Evolutionary conservation across 208 protist species (phyloP), one percentile per base, ranked within the genome.

Genomic region (Crithidia mellificae): DNA sequence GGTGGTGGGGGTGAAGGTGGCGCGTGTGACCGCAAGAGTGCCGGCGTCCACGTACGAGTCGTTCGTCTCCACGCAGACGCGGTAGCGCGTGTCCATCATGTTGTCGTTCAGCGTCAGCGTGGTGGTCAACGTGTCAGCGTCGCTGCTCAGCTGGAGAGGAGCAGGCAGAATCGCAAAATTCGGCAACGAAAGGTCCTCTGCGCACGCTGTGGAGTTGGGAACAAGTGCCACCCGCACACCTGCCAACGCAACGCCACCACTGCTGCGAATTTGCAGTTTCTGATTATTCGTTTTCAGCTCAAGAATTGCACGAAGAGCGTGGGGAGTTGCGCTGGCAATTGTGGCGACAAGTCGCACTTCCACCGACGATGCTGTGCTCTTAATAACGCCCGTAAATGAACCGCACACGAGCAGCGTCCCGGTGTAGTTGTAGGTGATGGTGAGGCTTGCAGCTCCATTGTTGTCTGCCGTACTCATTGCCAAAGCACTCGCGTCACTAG

Each of bases 61-160:
- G 30, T 39, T 64, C 39, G 58, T 64, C 46, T 53, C n/a, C 1
- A 64, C 46, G n/a, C 58, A 64, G 1, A 24, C 46, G 41, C 46
- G 58, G 30, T 44, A 64, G 1, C 19, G 58, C 12, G 58, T 64
- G 44, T 64, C 58, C 41, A 53, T 41, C 58, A 64, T 64, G 44
- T 64, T 64, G 58, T 39, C 46, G 29, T 64, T 52, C 30, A 64
- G 30, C 30, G 58, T 53, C 2, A 64, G 58, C n/a, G 58, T 52
- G 12, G 58, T 64, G n/a, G 9, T 32, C 14, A 24, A 17, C 6
- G 44, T n/a, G 30, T 54, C 58, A 14, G 44, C 30, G 30, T 43
- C 11, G n/a, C 39, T 53, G 30, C 44, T 32, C 3, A 8, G 27
- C 46, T 43, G 58, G 17, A 64, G 58, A 17, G 58, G n/a, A 14